Evolutionary conservation across 768 basidiomycete genomes (phyloP).

Genomic region (Pisolithus albus): DNA sequence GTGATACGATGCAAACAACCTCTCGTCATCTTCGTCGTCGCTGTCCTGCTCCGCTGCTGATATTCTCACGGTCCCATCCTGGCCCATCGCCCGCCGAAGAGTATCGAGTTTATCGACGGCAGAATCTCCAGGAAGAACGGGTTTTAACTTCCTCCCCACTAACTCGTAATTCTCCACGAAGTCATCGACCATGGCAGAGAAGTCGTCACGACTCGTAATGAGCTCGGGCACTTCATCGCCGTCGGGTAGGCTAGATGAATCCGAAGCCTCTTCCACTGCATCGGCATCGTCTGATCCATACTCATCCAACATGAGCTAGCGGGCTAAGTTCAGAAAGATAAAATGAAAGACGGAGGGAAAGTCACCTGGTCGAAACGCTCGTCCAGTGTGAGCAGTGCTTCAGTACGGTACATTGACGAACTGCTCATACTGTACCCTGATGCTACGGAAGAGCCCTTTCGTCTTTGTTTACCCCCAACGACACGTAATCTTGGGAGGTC

Average conservation of each 20-base stretch:
- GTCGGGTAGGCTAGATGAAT: constrained; percentile 30
- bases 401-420: constrained; percentile 90
- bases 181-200: constrained; percentile 85
- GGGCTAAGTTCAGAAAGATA: neutral
- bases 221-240: constrained; percentile 63
- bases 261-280: constrained; percentile 33
- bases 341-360: neutral
- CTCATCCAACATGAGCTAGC: constrained; percentile 68
- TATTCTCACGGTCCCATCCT: constrained; percentile 50
- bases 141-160: constrained; percentile 79
- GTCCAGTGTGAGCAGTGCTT: constrained; percentile 81
- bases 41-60: constrained; percentile 38
- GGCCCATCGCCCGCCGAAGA: constrained; percentile 71
- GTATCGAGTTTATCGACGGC: constrained; percentile 76
- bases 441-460: constrained; percentile 73
- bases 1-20: constrained; percentile 34
- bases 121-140: constrained; percentile 63
- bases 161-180: constrained; percentile 91
- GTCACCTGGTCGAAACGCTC: constrained; percentile 90
- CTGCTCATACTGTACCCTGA: constrained; percentile 98
- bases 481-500: constrained; percentile 72
- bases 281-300: constrained; percentile 61
- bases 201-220: constrained; percentile 80
- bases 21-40: constrained; percentile 41
- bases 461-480: constrained; percentile 65